phyloP scores from a whole-genome alignment of 1,284 basidiomycete species.

The Trichosporon coremiiforme region DNA sequence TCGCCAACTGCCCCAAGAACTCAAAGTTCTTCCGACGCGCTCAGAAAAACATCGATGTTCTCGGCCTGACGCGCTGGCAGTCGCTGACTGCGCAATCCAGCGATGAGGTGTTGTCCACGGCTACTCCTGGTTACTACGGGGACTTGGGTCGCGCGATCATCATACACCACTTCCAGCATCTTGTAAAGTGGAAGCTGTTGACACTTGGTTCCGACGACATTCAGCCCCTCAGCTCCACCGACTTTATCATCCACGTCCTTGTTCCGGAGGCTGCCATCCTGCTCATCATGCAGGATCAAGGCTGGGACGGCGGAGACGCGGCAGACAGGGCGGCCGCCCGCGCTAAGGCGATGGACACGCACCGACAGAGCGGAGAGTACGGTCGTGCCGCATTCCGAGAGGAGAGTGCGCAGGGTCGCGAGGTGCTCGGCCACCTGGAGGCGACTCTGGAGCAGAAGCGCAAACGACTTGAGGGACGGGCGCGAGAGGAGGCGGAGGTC shows the following conservation, averaged over 20 bases:
- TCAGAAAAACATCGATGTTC: constrained; percentile 29
- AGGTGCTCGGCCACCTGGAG: constrained; percentile 19
- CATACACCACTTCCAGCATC: constrained; percentile 38
- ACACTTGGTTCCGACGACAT: constrained; percentile 22
- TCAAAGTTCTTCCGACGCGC: constrained; percentile 35
- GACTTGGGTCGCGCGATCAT: constrained; percentile 44
- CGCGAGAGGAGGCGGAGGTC: background rate
- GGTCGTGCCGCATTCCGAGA: constrained; percentile 40
- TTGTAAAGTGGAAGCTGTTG: constrained; percentile 39
- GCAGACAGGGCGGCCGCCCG: constrained; percentile 29
- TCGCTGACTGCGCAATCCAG: constrained; percentile 30
- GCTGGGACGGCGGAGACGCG: constrained; percentile 18
- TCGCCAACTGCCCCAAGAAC: constrained; percentile 35
- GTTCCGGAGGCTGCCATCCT: constrained; percentile 48
- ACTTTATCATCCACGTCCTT: constrained; percentile 48
- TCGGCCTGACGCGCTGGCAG: constrained; percentile 39
- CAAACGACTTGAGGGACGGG: constrained; percentile 2
- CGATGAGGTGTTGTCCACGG: constrained; percentile 27
- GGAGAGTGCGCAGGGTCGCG: constrained; percentile 21
- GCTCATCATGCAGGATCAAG: constrained; percentile 48
- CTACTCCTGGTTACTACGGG: constrained; percentile 50
- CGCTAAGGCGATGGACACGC: constrained; percentile 28
- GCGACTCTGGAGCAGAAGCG: constrained; percentile 10
- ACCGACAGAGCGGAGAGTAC: constrained; percentile 41
- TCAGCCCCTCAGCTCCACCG: constrained; percentile 37